These are phyloP conservation scores for Solanum appendiculatum DNA, from an alignment of 257 asterid species.

Conservation along the genomic window DNA sequence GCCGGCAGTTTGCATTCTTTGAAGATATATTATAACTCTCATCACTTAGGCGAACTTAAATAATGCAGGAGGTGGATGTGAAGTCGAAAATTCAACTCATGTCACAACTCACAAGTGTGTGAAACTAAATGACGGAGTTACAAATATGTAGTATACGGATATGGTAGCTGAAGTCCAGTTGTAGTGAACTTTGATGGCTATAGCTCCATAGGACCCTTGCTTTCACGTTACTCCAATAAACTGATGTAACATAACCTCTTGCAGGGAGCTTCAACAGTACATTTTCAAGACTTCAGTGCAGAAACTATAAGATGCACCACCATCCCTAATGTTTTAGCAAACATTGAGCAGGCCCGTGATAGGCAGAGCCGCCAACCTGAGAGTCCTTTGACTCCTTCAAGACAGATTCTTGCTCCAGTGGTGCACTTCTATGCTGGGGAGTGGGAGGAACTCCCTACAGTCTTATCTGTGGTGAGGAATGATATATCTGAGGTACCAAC, in stretches of 20 bases:
- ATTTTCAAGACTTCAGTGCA: constrained; percentile 28
- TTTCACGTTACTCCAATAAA: neutral
- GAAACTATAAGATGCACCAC: constrained; percentile 29
- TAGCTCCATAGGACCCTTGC: neutral
- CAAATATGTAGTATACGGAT: neutral
- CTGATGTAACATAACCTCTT: neutral
- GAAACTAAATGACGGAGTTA: neutral
- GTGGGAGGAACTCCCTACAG: constrained; percentile 26
- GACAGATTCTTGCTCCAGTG: constrained; percentile 21
- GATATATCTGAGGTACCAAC: constrained; percentile 24
- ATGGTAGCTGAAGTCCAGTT: neutral
- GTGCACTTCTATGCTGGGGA: constrained; percentile 32
- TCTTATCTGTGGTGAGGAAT: constrained; percentile 18
- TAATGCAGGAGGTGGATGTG: neutral
- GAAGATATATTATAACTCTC: neutral
- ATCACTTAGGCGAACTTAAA: neutral
- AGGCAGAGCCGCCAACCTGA: constrained; percentile 26
- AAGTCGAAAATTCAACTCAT: neutral
- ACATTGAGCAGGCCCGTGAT: constrained; percentile 30
- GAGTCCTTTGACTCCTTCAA: constrained; percentile 28
- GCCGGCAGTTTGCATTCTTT: neutral
- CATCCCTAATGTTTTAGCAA: constrained; percentile 27
- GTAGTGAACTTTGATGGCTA: neutral
- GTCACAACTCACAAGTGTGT: neutral
- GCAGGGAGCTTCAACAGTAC: constrained; percentile 30